A percentile compares a stretch with the other conserved stretches of the same genome.
These are phyloP conservation scores for Voacanga thouarsii DNA, from an alignment of 257 asterid species.

Conservation along the genomic window DNA sequence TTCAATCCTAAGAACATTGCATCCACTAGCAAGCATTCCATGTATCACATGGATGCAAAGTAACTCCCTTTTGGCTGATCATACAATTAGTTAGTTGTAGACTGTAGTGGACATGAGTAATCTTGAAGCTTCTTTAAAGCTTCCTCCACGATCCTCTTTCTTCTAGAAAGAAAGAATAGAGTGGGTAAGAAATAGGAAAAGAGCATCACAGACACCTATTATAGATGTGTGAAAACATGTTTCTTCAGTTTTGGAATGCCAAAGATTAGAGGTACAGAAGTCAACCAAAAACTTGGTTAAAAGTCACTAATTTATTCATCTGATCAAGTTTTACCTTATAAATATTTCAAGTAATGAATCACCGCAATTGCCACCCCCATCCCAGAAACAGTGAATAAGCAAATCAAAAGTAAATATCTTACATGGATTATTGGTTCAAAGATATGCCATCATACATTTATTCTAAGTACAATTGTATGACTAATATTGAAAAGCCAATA, in stretches of 20 bases:
- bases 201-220: background rate
- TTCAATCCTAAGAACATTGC: background rate
- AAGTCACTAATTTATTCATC: too few species aligned
- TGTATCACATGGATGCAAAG: background rate
- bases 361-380: background rate
- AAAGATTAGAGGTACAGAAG: background rate
- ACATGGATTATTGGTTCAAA: background rate
- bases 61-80: background rate
- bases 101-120: background rate
- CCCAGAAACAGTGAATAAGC: background rate
- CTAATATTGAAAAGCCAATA: background rate
- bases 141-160: background rate
- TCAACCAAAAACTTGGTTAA: too few species aligned
- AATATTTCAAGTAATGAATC: background rate
- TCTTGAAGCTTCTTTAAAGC: background rate
- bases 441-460: background rate
- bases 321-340: background rate
- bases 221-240: background rate
- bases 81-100: background rate
- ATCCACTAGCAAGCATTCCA: background rate
- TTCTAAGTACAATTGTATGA: background rate
- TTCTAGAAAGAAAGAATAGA: background rate
- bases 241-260: background rate
- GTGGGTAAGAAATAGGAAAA: background rate
- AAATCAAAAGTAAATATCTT: background rate